Evolutionary conservation across 257 asterid genomes (phyloP).

Genomic region (Plantago elongata): DNA sequence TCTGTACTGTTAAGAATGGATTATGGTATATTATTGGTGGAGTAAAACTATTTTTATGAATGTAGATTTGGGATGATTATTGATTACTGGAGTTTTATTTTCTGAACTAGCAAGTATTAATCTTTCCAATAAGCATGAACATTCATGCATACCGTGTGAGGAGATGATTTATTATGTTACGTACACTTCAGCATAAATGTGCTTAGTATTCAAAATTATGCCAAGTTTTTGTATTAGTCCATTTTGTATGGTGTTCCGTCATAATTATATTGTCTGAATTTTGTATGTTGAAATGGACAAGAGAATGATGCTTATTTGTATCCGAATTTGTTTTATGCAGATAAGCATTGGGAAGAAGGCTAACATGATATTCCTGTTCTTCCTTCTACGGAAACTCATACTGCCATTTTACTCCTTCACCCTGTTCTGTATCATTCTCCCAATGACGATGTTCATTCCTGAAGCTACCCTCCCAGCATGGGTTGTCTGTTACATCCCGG

Average conservation of each 20-base stretch:
- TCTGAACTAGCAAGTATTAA: too few relatives aligned
- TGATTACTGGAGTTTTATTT: not conserved
- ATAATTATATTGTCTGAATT: not conserved
- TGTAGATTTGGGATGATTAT: too few relatives aligned
- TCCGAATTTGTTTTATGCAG: conserved; percentile 29
- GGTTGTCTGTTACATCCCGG: conserved; percentile 86
- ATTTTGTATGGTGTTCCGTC: not conserved
- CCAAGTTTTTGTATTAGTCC: not conserved
- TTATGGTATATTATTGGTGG: too few relatives aligned
- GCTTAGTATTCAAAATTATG: not conserved
- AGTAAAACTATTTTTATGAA: too few relatives aligned
- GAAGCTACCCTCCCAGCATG: conserved; percentile 88
- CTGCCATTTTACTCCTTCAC: conserved; percentile 94
- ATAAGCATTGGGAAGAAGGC: conserved; percentile 49
- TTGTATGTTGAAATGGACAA: not conserved
- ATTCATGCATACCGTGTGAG: not conserved
- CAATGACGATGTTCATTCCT: conserved; percentile 90
- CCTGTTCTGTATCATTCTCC: conserved; percentile 82
- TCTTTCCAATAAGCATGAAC: not conserved
- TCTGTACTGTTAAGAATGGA: too few relatives aligned
- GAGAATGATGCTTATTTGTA: conserved; percentile 4
- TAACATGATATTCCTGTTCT: conserved; percentile 64
- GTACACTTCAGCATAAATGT: not conserved
- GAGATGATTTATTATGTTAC: not conserved
- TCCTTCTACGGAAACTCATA: conserved; percentile 65